Percentiles rank a stretch among this genome's conserved stretches.
These are phyloP conservation scores for Hordeum marinum DNA, from an alignment of 176 grass and related monocot species.

Conservation along the genomic window DNA sequence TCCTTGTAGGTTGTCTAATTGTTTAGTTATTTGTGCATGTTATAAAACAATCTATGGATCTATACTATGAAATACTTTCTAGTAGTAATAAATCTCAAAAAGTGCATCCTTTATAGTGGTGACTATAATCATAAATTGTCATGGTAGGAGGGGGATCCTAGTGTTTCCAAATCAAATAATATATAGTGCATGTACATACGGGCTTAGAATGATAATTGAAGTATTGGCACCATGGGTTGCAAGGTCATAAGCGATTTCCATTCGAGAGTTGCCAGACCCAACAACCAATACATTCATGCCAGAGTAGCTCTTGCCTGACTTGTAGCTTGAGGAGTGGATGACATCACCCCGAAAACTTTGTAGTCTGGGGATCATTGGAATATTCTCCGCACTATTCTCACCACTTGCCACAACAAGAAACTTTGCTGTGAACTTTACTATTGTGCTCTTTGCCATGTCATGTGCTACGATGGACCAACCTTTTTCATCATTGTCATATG, in stretches of 20 bases:
- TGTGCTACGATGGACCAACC: background rate
- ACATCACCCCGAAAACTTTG: background rate
- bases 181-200: background rate
- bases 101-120: background rate
- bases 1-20: background rate
- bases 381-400: background rate
- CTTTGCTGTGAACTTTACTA: background rate
- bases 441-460: background rate
- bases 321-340: background rate
- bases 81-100: background rate
- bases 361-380: background rate
- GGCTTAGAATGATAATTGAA: background rate
- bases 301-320: background rate
- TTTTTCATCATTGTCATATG: background rate
- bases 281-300: background rate
- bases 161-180: no score
- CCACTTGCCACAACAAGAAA: conserved; percentile 39
- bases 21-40: no score
- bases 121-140: background rate
- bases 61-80: background rate
- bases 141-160: background rate
- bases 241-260: background rate
- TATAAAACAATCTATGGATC: no score
- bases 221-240: background rate
- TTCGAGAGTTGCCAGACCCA: background rate